Percentiles rank a stretch among this genome's conserved stretches.
Conservation (phyloP, 2,329 filamentous ascomycete genomes). For the Acrodontium crateriforme region DNA sequence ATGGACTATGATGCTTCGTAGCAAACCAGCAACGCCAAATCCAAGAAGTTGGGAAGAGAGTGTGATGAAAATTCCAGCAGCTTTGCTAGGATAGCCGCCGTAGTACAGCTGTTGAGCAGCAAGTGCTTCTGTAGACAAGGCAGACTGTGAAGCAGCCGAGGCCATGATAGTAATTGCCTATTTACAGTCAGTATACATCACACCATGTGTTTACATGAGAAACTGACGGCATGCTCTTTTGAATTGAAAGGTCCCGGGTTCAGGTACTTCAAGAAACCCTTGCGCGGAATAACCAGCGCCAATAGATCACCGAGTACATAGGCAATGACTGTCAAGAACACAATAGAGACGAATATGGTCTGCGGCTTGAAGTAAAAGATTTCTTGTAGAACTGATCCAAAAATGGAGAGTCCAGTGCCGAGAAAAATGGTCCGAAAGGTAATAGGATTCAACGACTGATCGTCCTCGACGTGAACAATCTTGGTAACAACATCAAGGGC, state of each 20-base stretch:
- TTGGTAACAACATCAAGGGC: slow-evolving; percentile 22
- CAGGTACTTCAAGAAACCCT: slow-evolving; percentile 22
- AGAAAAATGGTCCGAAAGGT: slow-evolving; percentile 29
- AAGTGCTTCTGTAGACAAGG: slow-evolving; percentile 27
- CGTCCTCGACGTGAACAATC: slow-evolving; percentile 25
- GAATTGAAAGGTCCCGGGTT: slow-evolving; percentile 25
- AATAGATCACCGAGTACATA: slow-evolving; percentile 31
- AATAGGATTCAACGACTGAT: slow-evolving; percentile 22
- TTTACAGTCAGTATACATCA: no score
- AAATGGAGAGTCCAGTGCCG: slow-evolving; percentile 19
- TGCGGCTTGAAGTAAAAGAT: slow-evolving; percentile 39
- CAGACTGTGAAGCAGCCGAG: slow-evolving; percentile 23
- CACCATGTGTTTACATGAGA: no score
- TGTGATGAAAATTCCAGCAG: slow-evolving; percentile 30
- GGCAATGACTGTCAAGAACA: slow-evolving; percentile 32
- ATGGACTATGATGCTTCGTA: slow-evolving; percentile 33
- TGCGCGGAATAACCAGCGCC: slow-evolving; percentile 24
- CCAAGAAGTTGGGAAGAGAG: slow-evolving; percentile 37
- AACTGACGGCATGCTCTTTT: slow-evolving; percentile 25
- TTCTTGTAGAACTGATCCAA: slow-evolving; percentile 24
- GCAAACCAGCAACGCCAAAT: slow-evolving; percentile 35
- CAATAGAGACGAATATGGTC: slow-evolving; percentile 29
- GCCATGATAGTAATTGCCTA: slow-evolving; percentile 34
- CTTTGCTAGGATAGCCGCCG: slow-evolving; percentile 25
- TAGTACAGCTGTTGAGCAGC: slow-evolving; percentile 37